Conservation (phyloP, 2,329 filamentous ascomycete species). For the Alternaria gaisen region DNA sequence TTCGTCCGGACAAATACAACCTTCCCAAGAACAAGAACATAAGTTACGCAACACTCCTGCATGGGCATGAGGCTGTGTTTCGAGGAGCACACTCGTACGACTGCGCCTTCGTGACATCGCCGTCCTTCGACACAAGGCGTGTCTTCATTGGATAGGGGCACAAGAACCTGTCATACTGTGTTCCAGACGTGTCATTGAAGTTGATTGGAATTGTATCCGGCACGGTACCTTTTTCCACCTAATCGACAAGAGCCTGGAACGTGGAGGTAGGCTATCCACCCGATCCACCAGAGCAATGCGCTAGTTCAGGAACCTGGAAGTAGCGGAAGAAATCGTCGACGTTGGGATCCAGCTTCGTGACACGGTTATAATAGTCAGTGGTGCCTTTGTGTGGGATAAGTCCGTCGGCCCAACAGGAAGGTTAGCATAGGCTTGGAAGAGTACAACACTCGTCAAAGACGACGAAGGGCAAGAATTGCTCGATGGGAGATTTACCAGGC, state of each 20-base stretch:
- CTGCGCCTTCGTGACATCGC: constrained; percentile 14
- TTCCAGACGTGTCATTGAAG: constrained; percentile 4
- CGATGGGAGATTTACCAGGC: constrained; percentile 11
- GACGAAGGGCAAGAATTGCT: neutral
- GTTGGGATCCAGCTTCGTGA: constrained; percentile 16
- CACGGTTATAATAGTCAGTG: constrained; percentile 23
- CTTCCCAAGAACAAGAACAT: neutral
- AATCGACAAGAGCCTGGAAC: constrained; percentile 33
- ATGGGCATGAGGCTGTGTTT: neutral
- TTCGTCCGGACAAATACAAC: neutral
- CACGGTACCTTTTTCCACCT: constrained; percentile 36
- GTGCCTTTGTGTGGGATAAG: constrained; percentile 13
- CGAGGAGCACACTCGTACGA: constrained; percentile 14
- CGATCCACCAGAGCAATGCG: constrained; percentile 30
- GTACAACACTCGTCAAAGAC: neutral
- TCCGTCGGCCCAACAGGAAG: neutral
- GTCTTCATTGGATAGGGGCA: constrained; percentile 29
- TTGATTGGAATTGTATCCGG: constrained; percentile 22
- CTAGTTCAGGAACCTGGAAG: constrained; percentile 34
- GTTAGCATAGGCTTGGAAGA: neutral
- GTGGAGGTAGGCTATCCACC: constrained; percentile 46
- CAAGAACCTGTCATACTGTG: constrained; percentile 21
- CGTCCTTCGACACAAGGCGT: constrained; percentile 14
- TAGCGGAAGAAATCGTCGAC: constrained; percentile 34
- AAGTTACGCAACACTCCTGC: neutral